Percentiles rank a stretch among this genome's conserved stretches.
These are phyloP conservation scores for Geotrichum macrosporum DNA, from an alignment of 1,139 yeast genomes.

Conservation along the genomic window DNA sequence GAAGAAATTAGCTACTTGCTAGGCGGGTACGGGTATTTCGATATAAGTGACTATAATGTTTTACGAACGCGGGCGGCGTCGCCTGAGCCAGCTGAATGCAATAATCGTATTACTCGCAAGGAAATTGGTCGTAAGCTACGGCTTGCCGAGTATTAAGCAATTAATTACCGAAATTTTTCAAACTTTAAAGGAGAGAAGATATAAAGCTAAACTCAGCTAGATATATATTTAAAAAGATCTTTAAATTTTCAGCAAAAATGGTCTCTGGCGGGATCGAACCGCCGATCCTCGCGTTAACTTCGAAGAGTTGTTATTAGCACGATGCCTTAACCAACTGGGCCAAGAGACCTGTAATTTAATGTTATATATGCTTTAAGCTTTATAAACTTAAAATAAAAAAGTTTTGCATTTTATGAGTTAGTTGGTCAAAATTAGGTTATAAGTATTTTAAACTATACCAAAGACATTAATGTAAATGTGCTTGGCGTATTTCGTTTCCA, in stretches of 20 bases:
- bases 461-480: too few species aligned
- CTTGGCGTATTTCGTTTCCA: too few species aligned
- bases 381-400: too few species aligned
- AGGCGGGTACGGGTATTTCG: conserved; percentile 79
- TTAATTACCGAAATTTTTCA: neutral
- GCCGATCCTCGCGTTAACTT: too few species aligned
- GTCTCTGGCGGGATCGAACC: too few species aligned
- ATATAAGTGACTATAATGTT: conserved; percentile 59
- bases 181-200: neutral
- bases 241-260: conserved; percentile 1
- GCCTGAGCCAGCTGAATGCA: conserved; percentile 52
- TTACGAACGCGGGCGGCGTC: conserved; percentile 65
- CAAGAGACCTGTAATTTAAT: too few species aligned
- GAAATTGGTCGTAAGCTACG: conserved; percentile 72
- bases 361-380: too few species aligned
- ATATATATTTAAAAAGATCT: neutral
- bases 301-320: neutral
- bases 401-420: too few species aligned
- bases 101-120: conserved; percentile 31
- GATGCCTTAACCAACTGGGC: conserved; percentile 22
- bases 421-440: too few species aligned
- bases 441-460: too few species aligned
- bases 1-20: conserved; percentile 48
- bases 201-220: neutral
- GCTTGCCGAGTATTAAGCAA: conserved; percentile 57